phyloP scores from a whole-genome alignment of 208 protist genomes.

The Crithidia fasciculata region DNA sequence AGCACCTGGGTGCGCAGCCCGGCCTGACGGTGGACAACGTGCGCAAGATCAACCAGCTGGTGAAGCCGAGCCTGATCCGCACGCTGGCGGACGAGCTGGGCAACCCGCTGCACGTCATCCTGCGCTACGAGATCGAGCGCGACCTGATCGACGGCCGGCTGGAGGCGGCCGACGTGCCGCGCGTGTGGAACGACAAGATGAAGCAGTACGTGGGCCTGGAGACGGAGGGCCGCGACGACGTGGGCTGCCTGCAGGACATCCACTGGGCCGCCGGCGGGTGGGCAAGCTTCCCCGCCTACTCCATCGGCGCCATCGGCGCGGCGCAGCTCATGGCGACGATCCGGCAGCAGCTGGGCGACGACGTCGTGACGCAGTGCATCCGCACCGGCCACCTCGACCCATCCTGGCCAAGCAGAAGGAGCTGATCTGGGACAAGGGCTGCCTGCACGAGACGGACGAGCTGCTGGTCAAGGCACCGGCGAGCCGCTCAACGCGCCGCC shows the following conservation, averaged over 20 bases:
- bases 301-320: slow-evolving; percentile 72
- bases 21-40: slow-evolving; percentile 32
- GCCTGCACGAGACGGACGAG: slow-evolving; percentile 59
- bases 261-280: slow-evolving; percentile 76
- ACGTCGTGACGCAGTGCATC: slow-evolving; percentile 47
- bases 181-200: slow-evolving; percentile 84
- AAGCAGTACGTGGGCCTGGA: slow-evolving; percentile 79
- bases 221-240: slow-evolving; percentile 71
- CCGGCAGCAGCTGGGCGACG: slow-evolving; percentile 47
- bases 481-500: slow-evolving; percentile 63
- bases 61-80: slow-evolving; percentile 72
- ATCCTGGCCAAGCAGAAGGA: slow-evolving; percentile 57
- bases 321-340: slow-evolving; percentile 79
- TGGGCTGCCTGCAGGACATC: slow-evolving; percentile 87
- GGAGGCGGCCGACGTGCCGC: slow-evolving; percentile 67
- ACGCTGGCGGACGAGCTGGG: slow-evolving; percentile 85
- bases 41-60: slow-evolving; percentile 18
- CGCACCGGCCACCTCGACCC: slow-evolving; percentile 47
- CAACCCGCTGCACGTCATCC: slow-evolving; percentile 85
- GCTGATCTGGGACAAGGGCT: slow-evolving; percentile 60
- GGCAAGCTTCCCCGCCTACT: slow-evolving; percentile 87
- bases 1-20: slow-evolving; percentile 55
- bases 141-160: slow-evolving; percentile 75
- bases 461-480: slow-evolving; percentile 71
- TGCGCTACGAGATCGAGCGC: slow-evolving; percentile 86